Conservation (phyloP, 2,329 filamentous ascomycete species). For the Neofusicoccum umdonicola region DNA sequence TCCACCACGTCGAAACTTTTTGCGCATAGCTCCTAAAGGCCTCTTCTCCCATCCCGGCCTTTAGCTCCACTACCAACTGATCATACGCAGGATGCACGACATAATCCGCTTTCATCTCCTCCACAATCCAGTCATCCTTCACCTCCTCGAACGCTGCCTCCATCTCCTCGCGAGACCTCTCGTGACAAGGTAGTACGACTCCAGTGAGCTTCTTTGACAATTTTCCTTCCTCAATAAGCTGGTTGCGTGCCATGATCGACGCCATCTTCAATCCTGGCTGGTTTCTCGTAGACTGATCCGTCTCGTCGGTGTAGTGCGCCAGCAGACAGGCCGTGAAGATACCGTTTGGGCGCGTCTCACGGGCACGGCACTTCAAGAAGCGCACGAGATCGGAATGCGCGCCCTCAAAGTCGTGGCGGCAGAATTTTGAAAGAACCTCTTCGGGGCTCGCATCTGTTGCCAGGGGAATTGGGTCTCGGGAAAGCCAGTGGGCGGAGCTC, state of each 20-base stretch:
- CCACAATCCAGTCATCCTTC: neutral
- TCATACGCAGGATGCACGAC: neutral
- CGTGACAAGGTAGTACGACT: neutral
- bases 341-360: neutral
- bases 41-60: neutral
- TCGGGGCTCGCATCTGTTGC: neutral
- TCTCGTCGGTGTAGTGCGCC: neutral
- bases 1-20: neutral
- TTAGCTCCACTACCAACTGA: neutral
- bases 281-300: neutral
- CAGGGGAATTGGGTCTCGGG: neutral
- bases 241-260: neutral
- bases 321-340: neutral
- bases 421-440: neutral
- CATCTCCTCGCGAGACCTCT: neutral
- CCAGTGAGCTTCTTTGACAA: neutral
- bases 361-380: neutral
- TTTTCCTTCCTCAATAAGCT: neutral
- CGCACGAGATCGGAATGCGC: neutral
- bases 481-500: neutral
- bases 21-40: neutral
- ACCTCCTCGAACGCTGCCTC: neutral
- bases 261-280: neutral
- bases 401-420: neutral
- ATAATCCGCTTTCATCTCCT: neutral